Conservation (phyloP, 345 rosid genomes). For the Orychophragmus violaceus region DNA sequence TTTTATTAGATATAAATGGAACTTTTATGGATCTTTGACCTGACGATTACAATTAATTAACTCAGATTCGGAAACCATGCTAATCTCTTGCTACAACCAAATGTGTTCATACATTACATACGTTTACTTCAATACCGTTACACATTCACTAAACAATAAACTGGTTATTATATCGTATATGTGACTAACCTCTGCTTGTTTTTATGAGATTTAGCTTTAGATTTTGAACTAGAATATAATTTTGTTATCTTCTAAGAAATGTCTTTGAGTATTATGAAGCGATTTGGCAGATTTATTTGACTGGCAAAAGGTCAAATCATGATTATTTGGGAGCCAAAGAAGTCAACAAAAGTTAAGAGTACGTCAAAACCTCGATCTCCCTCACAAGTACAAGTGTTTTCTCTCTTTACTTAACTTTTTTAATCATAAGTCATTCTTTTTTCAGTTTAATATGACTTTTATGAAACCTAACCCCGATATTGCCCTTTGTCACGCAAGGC, state of each 20-base stretch:
- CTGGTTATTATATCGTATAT: background rate
- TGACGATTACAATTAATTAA: background rate
- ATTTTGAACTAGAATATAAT: background rate
- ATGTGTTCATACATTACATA: background rate
- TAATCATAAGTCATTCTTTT: conserved; percentile 7
- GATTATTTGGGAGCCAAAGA: conserved; percentile 28
- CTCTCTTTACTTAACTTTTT: conserved; percentile 16
- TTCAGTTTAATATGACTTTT: conserved; percentile 7
- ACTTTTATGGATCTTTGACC: background rate
- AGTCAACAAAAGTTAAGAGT: conserved; percentile 29
- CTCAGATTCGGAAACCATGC: background rate
- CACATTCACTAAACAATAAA: background rate
- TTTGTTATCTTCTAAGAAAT: background rate
- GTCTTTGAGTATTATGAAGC: background rate
- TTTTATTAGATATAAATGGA: background rate
- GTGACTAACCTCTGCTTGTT: background rate
- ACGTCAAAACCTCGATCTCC: conserved; percentile 34
- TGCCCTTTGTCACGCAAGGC: background rate
- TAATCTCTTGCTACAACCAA: background rate
- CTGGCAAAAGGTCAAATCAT: conserved; percentile 35
- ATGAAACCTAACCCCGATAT: background rate
- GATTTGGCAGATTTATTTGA: conserved; percentile 37
- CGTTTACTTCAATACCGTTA: background rate
- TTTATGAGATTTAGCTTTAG: background rate
- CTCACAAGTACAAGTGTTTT: conserved; percentile 27